These are phyloP conservation scores for Talaromyces piceae DNA, from an alignment of 2,329 filamentous ascomycete species.

Conservation along the genomic window DNA sequence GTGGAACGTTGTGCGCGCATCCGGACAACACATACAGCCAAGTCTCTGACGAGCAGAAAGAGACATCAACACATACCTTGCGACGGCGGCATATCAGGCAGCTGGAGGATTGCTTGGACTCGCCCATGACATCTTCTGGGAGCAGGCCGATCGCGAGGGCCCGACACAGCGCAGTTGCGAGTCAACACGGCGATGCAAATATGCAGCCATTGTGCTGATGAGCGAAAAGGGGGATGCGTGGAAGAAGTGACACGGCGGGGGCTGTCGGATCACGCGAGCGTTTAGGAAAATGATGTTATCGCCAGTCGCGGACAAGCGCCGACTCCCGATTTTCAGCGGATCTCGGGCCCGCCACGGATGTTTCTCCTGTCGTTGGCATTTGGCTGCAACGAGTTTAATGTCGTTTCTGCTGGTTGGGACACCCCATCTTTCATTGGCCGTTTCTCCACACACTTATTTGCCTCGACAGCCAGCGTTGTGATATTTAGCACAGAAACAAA, in stretches of 20 bases:
- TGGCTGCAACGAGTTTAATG: background rate
- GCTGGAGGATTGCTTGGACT: background rate
- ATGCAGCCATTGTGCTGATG: background rate
- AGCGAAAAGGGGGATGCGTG: background rate
- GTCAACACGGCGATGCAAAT: background rate
- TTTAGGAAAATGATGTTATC: constrained; percentile 1
- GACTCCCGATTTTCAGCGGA: background rate
- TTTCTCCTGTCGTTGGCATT: no score
- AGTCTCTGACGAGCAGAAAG: background rate
- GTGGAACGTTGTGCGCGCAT: background rate
- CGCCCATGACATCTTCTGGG: constrained; percentile 4
- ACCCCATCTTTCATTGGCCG: no score
- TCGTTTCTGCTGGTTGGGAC: background rate
- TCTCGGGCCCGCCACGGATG: background rate
- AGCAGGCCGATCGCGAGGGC: background rate
- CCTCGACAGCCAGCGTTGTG: no score
- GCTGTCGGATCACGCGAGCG: constrained; percentile 1
- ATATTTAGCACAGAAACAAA: no score
- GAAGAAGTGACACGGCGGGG: background rate
- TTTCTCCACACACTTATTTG: no score
- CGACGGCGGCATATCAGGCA: constrained; percentile 6
- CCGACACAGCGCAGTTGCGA: background rate
- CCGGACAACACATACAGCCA: no score
- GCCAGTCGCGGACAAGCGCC: background rate
- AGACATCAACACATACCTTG: constrained; percentile 1